phyloP scores from a whole-genome alignment of 306 rosid genomes.

The Betula pendula region DNA sequence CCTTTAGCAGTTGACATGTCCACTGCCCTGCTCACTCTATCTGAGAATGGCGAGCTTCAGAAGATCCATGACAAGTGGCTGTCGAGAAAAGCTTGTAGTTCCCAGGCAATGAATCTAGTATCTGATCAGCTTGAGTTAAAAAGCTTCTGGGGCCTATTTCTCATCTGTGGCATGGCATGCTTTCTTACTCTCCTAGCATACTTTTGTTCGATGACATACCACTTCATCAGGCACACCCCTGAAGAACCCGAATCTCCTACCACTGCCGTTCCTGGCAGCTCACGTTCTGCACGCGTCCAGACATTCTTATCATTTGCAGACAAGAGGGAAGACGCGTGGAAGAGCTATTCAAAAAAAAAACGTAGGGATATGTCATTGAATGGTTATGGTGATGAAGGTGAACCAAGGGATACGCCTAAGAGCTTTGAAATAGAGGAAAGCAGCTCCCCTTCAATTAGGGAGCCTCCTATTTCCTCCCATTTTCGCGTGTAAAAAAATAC shows the following conservation, averaged over 20 bases:
- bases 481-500: no score
- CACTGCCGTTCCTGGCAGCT: neutral
- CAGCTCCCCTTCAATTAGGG: no score
- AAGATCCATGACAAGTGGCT: slow-evolving; percentile 46
- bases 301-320: slow-evolving; percentile 36
- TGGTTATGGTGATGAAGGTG: slow-evolving; percentile 9
- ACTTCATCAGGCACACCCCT: slow-evolving; percentile 29
- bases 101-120: neutral
- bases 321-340: slow-evolving; percentile 23
- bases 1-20: slow-evolving; percentile 50
- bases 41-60: slow-evolving; percentile 47
- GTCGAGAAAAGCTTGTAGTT: slow-evolving; percentile 34
- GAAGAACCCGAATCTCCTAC: slow-evolving; percentile 12
- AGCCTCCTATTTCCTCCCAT: no score
- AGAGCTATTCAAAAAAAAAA: slow-evolving; percentile 41
- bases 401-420: slow-evolving; percentile 22
- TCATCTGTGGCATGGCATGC: slow-evolving; percentile 32
- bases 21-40: slow-evolving; percentile 45
- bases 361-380: slow-evolving; percentile 17
- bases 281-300: slow-evolving; percentile 11
- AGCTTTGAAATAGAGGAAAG: slow-evolving; percentile 20
- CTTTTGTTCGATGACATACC: slow-evolving; percentile 21
- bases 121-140: slow-evolving; percentile 38
- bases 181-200: slow-evolving; percentile 26
- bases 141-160: slow-evolving; percentile 50